A percentile compares a stretch with the other conserved stretches of the same genome.
Conservation (phyloP, 192 early-diverging fungal genomes). For the Podochytrium sp. region DNA sequence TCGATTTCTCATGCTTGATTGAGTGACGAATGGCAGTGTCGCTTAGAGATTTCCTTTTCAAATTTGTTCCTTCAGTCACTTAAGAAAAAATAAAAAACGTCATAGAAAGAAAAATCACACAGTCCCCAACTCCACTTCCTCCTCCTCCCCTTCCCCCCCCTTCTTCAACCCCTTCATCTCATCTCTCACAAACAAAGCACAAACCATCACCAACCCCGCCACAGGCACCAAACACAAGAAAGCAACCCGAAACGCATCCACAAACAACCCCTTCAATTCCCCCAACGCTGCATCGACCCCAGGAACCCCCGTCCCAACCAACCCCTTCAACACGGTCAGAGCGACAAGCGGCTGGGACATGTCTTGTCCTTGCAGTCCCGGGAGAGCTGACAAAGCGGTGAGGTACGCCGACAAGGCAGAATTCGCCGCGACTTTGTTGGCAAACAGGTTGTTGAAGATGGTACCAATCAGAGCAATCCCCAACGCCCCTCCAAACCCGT, state of each 20-base stretch:
- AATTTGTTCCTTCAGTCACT: no score
- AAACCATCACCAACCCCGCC: slow-evolving; percentile 40
- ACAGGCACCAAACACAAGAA: slow-evolving; percentile 36
- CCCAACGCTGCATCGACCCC: neutral
- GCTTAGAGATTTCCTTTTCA: no score
- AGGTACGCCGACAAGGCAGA: neutral
- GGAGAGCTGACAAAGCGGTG: neutral
- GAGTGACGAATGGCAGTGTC: no score
- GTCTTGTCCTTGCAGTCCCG: neutral
- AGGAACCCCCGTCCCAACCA: neutral
- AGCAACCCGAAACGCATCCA: slow-evolving; percentile 15
- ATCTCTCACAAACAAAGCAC: slow-evolving; percentile 33
- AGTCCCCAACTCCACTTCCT: neutral
- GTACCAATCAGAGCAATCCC: slow-evolving; percentile 71
- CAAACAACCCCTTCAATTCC: slow-evolving; percentile 25
- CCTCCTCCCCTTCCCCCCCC: neutral
- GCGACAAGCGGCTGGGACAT: neutral
- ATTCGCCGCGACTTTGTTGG: slow-evolving; percentile 41
- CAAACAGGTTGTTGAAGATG: slow-evolving; percentile 63
- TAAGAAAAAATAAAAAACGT: no score
- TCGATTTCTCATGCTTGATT: no score
- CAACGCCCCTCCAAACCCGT: slow-evolving; percentile 45
- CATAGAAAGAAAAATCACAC: no score
- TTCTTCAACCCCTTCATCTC: neutral
- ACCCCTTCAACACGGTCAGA: neutral